A percentile compares a stretch with the other conserved stretches of the same genome.
phyloP scores from a whole-genome alignment of 768 basidiomycete genomes.

The Udeniomyces megalosporus region DNA sequence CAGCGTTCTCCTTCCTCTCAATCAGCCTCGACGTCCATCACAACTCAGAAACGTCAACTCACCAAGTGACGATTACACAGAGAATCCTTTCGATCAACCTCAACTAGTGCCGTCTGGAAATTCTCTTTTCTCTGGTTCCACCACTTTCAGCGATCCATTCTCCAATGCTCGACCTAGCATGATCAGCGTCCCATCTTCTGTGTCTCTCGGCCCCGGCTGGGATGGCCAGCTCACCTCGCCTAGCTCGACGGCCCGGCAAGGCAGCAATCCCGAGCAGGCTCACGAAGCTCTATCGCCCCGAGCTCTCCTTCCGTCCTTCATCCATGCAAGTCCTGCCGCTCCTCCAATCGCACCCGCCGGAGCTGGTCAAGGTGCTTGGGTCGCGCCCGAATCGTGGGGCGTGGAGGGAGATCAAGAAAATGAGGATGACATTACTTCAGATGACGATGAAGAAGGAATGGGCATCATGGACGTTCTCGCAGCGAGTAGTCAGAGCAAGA shows the following conservation, averaged over 20 bases:
- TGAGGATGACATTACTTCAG: conserved; percentile 20
- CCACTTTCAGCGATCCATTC: conserved; percentile 27
- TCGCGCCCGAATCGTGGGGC: conserved; percentile 37
- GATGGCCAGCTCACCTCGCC: no score
- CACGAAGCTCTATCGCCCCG: background rate
- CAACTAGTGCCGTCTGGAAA: conserved; percentile 21
- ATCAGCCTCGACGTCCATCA: conserved; percentile 28
- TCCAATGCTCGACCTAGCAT: conserved; percentile 4
- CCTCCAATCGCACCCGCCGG: background rate
- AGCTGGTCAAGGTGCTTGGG: conserved; percentile 9
- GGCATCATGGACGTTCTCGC: conserved; percentile 4
- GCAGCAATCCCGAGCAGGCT: background rate
- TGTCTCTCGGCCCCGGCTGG: background rate
- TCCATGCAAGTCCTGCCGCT: background rate
- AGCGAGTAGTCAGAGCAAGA: background rate
- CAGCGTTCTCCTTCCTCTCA: background rate
- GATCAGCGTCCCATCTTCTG: background rate
- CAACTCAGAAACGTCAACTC: conserved; percentile 27
- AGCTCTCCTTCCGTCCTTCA: background rate
- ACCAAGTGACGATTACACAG: background rate
- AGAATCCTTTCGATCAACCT: conserved; percentile 9
- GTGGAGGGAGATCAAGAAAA: conserved; percentile 31
- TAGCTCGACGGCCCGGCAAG: background rate
- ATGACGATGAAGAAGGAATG: conserved; percentile 17
- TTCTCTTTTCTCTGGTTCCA: conserved; percentile 7